Evolutionary conservation across 2,329 filamentous ascomycete species (phyloP), one percentile per base, ranked within the genome.

Genomic region (Botrytis medusae): DNA sequence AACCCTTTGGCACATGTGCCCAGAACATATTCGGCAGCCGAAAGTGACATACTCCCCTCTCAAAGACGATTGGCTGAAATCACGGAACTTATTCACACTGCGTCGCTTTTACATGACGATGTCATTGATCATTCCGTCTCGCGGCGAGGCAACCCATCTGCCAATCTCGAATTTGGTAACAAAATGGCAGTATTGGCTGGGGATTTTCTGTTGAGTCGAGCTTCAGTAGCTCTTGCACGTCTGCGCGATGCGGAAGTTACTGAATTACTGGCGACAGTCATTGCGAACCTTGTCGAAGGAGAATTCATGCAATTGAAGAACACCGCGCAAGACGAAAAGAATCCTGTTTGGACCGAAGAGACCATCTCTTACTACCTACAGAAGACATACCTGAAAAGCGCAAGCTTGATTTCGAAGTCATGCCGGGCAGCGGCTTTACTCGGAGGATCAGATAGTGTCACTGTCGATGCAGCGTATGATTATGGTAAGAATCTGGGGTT

Each of bases 261-360:
- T 14, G 96, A 99, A 84, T 88, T 99, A 12, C 86, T 99, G 44
- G 94, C 96, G 6, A 98, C 95, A 0, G 96, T 98, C 60, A 98
- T 99, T 78, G 95, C 96, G 62, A 99, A 99, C 82, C 86, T 99
- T 40, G 95, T 99, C 32, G 96, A 99, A 84, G 96, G 96, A 80
- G 96, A 99, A 83, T 98, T 99, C 85, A 99, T 99, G 96, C 96
- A 99, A 85, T 86, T 99, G 79, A 97, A 97, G 85, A 99, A 99
- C 83, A 98, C 96, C 1, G 93, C 93, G 63, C 87, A 89, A 77
- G 95, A 98, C 81, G 95, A 98, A 85, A 87, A 88, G 76, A 91
- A 93, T 77, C 95, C 95, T 1, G 85, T 87, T 16, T 98, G 93
- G 89, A 96, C 92, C 2, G 93, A 98, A 80, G 93, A 97, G 71